phyloP scores from a whole-genome alignment of 2,329 filamentous ascomycete genomes.

The Aureobasidium sp. region DNA sequence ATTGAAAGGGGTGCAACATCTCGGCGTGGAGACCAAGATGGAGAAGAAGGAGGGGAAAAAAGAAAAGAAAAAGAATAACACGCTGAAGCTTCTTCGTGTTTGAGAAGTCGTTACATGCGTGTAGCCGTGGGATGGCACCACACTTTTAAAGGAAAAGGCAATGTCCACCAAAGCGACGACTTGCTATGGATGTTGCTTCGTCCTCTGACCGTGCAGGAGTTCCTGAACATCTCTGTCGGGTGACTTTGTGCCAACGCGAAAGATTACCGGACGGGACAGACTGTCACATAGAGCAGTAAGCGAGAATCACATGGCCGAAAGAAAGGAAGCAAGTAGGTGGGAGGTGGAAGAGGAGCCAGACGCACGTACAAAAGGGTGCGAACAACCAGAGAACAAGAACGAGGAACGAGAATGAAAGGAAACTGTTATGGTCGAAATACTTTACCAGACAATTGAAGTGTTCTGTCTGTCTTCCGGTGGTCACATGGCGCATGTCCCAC shows the following conservation, averaged over 20 bases:
- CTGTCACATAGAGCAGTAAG: no score
- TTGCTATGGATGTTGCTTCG: neutral
- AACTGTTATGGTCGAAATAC: no score
- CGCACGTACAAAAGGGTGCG: no score
- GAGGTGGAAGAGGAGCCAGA: no score
- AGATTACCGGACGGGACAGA: no score
- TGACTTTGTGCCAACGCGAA: no score
- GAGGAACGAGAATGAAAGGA: no score
- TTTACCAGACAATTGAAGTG: no score
- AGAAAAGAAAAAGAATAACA: neutral
- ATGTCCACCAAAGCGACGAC: neutral
- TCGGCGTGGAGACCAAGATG: neutral
- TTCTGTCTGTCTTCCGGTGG: no score
- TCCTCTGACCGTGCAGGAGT: neutral
- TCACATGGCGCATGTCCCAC: neutral
- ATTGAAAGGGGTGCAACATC: neutral
- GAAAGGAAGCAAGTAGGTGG: no score
- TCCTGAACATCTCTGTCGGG: neutral
- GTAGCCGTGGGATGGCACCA: neutral
- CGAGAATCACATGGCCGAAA: no score
- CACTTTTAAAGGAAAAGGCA: neutral
- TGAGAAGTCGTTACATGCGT: neutral
- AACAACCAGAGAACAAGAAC: no score
- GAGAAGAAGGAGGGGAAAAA: neutral
- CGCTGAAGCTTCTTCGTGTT: neutral